Evolutionary conservation across 202 grass and related monocot genomes (phyloP).

Genomic region (Carex sylvatica): DNA sequence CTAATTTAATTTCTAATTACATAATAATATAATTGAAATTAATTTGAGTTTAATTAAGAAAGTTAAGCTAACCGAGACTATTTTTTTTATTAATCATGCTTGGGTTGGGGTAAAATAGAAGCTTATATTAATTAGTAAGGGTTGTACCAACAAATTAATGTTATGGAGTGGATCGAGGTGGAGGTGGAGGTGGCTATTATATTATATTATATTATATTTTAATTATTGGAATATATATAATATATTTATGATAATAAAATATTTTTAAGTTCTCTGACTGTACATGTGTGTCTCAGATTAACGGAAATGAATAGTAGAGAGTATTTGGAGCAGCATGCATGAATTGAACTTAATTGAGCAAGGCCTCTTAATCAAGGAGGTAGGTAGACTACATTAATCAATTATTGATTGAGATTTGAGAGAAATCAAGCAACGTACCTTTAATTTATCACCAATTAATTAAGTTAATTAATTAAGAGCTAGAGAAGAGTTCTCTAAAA

Average conservation of each 20-base stretch:
- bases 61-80: too few relatives aligned
- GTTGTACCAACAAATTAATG: background rate
- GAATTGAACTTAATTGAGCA: constrained; percentile 35
- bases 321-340: constrained; percentile 76
- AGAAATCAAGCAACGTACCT: too few relatives aligned
- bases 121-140: background rate
- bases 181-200: background rate
- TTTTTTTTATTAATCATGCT: background rate
- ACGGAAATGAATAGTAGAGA: constrained; percentile 93
- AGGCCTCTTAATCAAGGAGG: background rate
- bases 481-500: too few relatives aligned
- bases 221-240: background rate
- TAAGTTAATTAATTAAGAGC: too few relatives aligned
- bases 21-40: background rate
- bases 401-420: background rate
- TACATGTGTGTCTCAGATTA: constrained; percentile 46
- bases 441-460: too few relatives aligned
- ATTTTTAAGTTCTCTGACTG: background rate
- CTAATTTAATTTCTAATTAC: background rate
- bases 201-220: constrained; percentile 1
- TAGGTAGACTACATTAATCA: background rate
- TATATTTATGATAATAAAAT: background rate
- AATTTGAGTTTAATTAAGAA: background rate
- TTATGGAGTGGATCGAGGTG: background rate
- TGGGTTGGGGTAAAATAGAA: background rate